phyloP scores from a whole-genome alignment of 768 basidiomycete genomes.

The Trametes meyenii region DNA sequence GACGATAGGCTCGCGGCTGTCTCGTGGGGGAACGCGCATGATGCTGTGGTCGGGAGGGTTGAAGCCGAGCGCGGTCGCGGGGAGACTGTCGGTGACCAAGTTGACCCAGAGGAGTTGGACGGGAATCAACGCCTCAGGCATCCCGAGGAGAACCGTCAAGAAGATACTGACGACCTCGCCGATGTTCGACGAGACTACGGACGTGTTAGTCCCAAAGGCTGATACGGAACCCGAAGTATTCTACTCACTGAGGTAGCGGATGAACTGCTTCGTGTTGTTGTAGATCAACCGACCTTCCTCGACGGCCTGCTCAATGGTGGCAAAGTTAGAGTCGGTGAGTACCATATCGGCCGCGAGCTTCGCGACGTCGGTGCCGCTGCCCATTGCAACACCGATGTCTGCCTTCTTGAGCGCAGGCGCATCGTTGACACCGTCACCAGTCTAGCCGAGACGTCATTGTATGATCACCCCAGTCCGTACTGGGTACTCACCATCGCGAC shows the following conservation, averaged over 20 bases:
- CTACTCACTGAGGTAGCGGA: constrained; percentile 90
- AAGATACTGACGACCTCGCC: constrained; percentile 98
- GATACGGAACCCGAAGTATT: neutral
- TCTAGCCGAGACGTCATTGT: constrained; percentile 48
- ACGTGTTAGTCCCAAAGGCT: neutral
- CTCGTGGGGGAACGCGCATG: constrained; percentile 93
- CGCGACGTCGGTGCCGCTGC: constrained; percentile 97
- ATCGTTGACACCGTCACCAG: constrained; percentile 97
- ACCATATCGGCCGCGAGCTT: constrained; percentile 99
- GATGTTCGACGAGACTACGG: constrained; percentile 88
- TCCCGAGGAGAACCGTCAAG: constrained; percentile 93
- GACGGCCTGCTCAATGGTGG: constrained; percentile 94
- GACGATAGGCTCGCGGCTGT: constrained; percentile 88
- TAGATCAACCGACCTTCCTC: constrained; percentile 98
- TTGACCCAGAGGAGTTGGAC: constrained; percentile 99
- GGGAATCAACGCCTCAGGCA: constrained; percentile 99
- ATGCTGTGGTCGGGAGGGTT: constrained; percentile 97
- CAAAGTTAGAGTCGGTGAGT: constrained; percentile 94
- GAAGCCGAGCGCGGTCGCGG: constrained; percentile 96
- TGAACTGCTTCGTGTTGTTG: constrained; percentile 99
- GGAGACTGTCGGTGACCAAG: constrained; percentile 93
- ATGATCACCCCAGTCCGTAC: neutral
- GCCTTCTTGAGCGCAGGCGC: constrained; percentile 97
- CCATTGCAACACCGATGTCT: constrained; percentile 99
- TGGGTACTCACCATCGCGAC: constrained; percentile 81